Conservation (phyloP, 2,329 filamentous ascomycete species). For the Samsoniella hepiali region DNA sequence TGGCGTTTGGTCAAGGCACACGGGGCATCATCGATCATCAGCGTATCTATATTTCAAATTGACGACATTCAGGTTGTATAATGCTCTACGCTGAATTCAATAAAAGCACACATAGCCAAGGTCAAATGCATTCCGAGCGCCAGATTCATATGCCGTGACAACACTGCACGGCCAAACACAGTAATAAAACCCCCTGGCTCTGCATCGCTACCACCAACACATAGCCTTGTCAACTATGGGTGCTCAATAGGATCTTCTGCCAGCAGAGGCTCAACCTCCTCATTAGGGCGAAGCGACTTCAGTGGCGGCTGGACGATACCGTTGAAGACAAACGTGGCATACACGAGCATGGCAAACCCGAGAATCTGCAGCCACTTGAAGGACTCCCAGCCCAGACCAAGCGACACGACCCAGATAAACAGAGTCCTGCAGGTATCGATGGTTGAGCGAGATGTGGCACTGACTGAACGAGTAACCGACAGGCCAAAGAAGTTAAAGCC, state of each 20-base stretch:
- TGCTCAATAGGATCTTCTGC: constrained; percentile 86
- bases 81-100: not conserved
- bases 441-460: constrained; percentile 87
- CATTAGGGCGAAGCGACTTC: constrained; percentile 57
- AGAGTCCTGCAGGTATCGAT: constrained; percentile 97
- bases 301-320: constrained; percentile 84
- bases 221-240: constrained; percentile 22
- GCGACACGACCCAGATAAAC: constrained; percentile 95
- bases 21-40: not conserved
- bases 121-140: not conserved
- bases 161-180: not conserved
- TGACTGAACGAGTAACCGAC: constrained; percentile 84
- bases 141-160: not conserved
- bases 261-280: constrained; percentile 61
- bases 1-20: not conserved
- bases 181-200: not conserved
- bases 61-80: not conserved
- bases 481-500: constrained; percentile 99
- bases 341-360: constrained; percentile 86
- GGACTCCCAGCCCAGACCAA: constrained; percentile 90
- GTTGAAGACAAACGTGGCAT: constrained; percentile 96
- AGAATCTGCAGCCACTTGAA: constrained; percentile 96
- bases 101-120: not conserved
- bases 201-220: not conserved
- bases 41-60: not conserved